Conservation (phyloP, 139 green algal species). For the Haematococcus sp. region DNA sequence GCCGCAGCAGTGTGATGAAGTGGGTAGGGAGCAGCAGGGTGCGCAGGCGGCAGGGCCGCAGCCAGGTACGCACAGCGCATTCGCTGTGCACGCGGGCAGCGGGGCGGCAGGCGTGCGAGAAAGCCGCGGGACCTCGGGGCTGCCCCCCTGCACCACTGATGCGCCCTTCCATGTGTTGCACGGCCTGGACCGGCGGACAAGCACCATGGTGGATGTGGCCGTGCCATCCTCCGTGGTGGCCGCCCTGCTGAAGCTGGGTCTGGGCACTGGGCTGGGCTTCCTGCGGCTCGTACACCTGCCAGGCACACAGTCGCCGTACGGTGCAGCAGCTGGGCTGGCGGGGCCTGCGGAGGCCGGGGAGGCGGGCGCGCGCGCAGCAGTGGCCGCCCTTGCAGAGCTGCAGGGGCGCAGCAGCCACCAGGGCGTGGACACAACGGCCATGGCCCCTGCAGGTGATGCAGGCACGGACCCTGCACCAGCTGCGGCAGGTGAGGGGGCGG, state of each 20-base stretch:
- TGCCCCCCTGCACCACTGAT: too few species aligned
- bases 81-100: too few species aligned
- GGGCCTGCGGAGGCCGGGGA: neutral
- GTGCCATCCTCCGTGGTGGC: conserved; percentile 5
- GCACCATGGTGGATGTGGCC: neutral
- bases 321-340: neutral
- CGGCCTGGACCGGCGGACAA: neutral
- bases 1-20: too few species aligned
- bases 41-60: too few species aligned
- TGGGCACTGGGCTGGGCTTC: conserved; percentile 43
- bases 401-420: neutral
- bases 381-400: neutral
- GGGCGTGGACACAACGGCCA: too few species aligned
- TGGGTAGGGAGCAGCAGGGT: too few species aligned
- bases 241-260: conserved; percentile 37
- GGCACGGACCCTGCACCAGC: too few species aligned
- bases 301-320: neutral
- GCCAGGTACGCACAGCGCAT: too few species aligned
- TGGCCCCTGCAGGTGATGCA: too few species aligned
- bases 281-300: conserved; percentile 42
- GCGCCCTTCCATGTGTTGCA: neutral
- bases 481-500: too few species aligned
- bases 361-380: neutral
- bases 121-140: too few species aligned
- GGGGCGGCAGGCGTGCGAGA: too few species aligned